Evolutionary conservation across 164 flowering plant species (phyloP), one percentile per base, ranked within the genome.

Genomic region (Tetracentron sinense): DNA sequence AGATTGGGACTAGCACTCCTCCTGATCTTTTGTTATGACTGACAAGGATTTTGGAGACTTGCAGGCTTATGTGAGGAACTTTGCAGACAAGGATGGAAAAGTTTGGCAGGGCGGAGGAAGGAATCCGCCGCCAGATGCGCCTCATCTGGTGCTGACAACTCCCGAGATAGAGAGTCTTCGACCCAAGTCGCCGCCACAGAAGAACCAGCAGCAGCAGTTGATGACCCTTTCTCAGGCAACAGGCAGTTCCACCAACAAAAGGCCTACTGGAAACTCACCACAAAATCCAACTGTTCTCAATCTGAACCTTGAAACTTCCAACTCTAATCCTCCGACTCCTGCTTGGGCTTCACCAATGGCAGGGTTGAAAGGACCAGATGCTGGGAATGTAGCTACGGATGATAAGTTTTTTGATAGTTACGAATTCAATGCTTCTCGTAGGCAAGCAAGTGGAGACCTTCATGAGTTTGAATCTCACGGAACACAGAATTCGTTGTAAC

Each of bases 31-130:
- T n/a, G n/a, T n/a, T n/a, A n/a, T n/a, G n/a, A n/a, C n/a, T n/a
- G n/a, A n/a, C n/a, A 38, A 38, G 44, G n/a, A n/a, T n/a, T 38
- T 38, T 12, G 8, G 15, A 50, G 26, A n/a, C 22, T 49, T 73
- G 35, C 85, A 94, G 99, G 88, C 88, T 33, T 94, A 83, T 66
- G 31, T 79, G 22, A 81, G 77, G 82, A 83, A 71, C 74, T 94
- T 94, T 69, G 73, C 83, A 2, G 99, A 94, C 72, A 88, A 89
- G 70, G 99, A 94, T 52, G 99, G 97, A 53, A 94, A 91, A 65
- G 90, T 86, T 47, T 94, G 99, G 99, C 90, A 74, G 59, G 97
- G 99, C 29, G 97, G 95, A 0, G 96, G 96, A 42, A 79, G 97
- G 42, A 94, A 94, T 61, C 99, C 99, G 22, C 99, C 97, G 2